phyloP scores from a whole-genome alignment of 2,329 filamentous ascomycete species.

The Alternaria arborescens region DNA sequence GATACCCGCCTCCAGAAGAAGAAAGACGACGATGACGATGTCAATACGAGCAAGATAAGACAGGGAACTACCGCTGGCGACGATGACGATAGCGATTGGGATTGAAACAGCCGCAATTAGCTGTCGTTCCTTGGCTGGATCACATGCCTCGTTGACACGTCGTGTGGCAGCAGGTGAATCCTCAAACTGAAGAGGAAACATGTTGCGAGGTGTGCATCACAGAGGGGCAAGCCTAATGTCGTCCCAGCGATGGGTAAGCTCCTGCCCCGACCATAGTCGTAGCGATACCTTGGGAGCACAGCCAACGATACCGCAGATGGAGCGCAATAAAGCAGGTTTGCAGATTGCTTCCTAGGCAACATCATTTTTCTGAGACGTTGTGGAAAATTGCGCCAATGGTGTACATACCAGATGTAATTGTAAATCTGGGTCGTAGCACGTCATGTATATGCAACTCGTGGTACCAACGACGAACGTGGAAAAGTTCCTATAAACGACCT shows the following conservation, averaged over 20 bases:
- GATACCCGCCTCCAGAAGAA: conserved; percentile 76
- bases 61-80: conserved; percentile 46
- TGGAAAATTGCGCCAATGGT: too few relatives aligned
- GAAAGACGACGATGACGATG: conserved; percentile 63
- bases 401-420: too few relatives aligned
- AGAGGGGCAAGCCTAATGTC: not conserved
- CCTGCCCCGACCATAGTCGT: not conserved
- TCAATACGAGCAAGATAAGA: conserved; percentile 61
- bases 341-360: too few relatives aligned
- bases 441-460: too few relatives aligned
- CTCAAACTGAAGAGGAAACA: not conserved
- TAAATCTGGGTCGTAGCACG: too few relatives aligned
- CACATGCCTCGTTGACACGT: not conserved
- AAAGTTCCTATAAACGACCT: too few relatives aligned
- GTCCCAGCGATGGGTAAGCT: not conserved
- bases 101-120: conserved; percentile 51
- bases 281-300: not conserved
- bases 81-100: conserved; percentile 69
- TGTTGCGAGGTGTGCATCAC: not conserved
- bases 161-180: not conserved
- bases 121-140: not conserved
- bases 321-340: not conserved
- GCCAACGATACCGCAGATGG: not conserved
- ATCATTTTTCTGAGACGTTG: too few relatives aligned
- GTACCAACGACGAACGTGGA: too few relatives aligned